These are phyloP conservation scores for Phalaenopsis equestris DNA, from an alignment of 106 monocot species.

Conservation along the genomic window DNA sequence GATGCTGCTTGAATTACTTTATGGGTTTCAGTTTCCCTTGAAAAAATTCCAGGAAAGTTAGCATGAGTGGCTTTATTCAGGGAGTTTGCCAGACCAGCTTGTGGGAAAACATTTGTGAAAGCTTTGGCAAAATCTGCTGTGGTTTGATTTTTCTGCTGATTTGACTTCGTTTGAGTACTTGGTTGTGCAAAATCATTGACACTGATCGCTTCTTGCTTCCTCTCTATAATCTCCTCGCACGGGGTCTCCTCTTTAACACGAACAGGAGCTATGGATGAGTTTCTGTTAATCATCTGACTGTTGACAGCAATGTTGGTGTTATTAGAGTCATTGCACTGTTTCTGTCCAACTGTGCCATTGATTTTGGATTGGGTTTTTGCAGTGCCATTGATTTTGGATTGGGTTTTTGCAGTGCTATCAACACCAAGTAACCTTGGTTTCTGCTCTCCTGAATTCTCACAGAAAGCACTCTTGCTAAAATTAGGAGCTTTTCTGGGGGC, in stretches of 20 bases:
- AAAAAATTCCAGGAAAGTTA: conserved; percentile 12
- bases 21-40: conserved; percentile 3
- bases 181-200: background rate
- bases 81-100: background rate
- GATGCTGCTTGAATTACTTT: conserved; percentile 9
- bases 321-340: background rate
- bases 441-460: conserved; percentile 9
- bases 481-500: conserved; percentile 8
- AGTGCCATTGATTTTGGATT: background rate
- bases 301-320: background rate
- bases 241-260: conserved; percentile 9
- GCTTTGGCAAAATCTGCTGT: conserved; percentile 13
- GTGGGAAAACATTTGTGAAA: conserved; percentile 3
- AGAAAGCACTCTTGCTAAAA: conserved; percentile 1
- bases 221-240: background rate
- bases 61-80: conserved; percentile 7
- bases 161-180: background rate
- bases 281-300: background rate
- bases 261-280: background rate
- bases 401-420: conserved; percentile 7
- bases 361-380: background rate
- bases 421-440: conserved; percentile 21
- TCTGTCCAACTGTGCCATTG: conserved; percentile 1
- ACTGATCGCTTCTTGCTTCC: background rate
- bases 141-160: conserved; percentile 17